Base-by-base conservation (phyloP, 192 early-diverging fungal genomes). In the Backusella westeae region DNA sequence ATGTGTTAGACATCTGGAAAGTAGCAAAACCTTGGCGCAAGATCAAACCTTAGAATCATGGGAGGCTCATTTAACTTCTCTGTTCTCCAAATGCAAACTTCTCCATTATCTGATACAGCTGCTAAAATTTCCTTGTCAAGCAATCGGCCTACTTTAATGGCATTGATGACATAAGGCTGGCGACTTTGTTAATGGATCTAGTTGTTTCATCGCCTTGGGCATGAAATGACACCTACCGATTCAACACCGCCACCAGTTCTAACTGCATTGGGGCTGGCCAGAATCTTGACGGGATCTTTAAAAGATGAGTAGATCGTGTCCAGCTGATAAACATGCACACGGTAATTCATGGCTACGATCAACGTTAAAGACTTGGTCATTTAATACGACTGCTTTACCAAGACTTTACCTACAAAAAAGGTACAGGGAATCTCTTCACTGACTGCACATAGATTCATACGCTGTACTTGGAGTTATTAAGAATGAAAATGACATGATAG, bases 61-160 rank as follows among this genome's bases (percentile, higher is more conserved):
- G 89, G 85, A 38, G 73, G 80, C 23, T 75, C 63, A 56, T 80
- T 79, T 66, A 87, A 73, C 8, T 78, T 75, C 5, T 77, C 78
- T 1, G 85, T 87, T 46, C 75, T 82, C 89, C 89, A 89, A 1
- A 91, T 80, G 38, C 77, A 80, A 14, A 92, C 81, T 34, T 87
- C 77, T 34, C 91, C 91, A 4, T 65, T 56, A 9, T 89, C 89
- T 44, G 87, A 81, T 17, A 85, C 90, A 12, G 83, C 69, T 1
- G 83, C 85, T n/a, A 92, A 49, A 2, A 90, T 82, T 36, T 90
- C 87, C 10, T 84, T 85, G n/a, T 80, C 75, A 1, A 85, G 84
- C 4, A 92, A 21, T 46, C 76, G 79, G 21, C 84, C 89, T 21
- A 88, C 74, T 73, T 85, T 85, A 17, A 92, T 89, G 3, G 86